A percentile compares a stretch with the other conserved stretches of the same genome.
Conservation (phyloP, 2,329 filamentous ascomycete genomes). For the Pseudocercospora crystallina region DNA sequence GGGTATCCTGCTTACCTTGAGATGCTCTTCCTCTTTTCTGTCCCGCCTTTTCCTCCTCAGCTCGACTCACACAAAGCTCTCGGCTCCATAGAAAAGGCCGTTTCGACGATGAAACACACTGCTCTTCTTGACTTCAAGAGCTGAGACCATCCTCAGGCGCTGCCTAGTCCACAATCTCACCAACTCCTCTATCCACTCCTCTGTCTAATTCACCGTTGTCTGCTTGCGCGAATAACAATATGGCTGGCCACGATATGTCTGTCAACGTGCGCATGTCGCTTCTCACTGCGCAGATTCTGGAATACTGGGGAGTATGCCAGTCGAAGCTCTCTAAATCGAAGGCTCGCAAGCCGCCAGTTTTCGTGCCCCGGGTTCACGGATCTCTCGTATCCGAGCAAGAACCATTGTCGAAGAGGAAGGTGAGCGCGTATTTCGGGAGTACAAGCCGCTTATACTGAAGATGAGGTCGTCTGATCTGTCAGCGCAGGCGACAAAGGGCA, state of each 20-base stretch:
- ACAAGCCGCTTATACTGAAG: too few species aligned
- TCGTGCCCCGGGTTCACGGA: constrained; percentile 1
- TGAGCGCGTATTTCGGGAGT: background rate
- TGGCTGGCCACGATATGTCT: constrained; percentile 18
- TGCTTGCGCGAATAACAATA: background rate
- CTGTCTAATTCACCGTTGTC: too few species aligned
- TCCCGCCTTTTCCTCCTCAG: too few species aligned
- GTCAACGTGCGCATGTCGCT: constrained; percentile 17
- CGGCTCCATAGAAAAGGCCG: constrained; percentile 4
- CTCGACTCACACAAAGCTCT: too few species aligned
- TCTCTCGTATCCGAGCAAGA: background rate
- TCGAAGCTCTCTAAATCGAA: constrained; percentile 10
- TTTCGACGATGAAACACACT: constrained; percentile 11
- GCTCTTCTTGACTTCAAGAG: constrained; percentile 6
- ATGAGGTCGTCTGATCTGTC: background rate
- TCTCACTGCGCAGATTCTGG: constrained; percentile 15
- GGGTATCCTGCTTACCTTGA: too few species aligned
- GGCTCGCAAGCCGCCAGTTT: constrained; percentile 10
- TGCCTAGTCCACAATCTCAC: too few species aligned
- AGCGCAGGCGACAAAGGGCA: background rate
- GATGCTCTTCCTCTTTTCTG: too few species aligned
- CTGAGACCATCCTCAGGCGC: constrained; percentile 3
- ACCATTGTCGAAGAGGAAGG: background rate
- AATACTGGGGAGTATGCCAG: constrained; percentile 13
- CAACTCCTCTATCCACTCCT: too few species aligned